Conservation (phyloP, 73 alveolate genomes). For the Paramecium octaurelia region DNA sequence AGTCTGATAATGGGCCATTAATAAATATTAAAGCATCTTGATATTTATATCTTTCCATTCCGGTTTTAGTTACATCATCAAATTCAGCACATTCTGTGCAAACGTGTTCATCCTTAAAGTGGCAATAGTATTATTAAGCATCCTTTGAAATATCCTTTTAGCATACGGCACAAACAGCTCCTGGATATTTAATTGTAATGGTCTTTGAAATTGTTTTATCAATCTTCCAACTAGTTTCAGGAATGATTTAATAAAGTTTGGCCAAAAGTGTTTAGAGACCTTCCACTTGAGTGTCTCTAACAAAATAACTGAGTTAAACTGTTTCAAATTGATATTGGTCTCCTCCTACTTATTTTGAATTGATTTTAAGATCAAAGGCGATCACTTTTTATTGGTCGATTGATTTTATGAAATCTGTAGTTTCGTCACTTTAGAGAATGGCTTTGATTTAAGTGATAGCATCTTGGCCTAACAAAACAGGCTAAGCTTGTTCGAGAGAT, state of each 20-base stretch:
- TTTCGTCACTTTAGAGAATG: not conserved
- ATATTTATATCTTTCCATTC: slow-evolving; percentile 33
- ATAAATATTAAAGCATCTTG: not conserved
- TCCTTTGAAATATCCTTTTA: not conserved
- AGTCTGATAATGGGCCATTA: not conserved
- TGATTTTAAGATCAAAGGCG: not conserved
- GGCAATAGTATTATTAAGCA: not conserved
- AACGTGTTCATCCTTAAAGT: not conserved
- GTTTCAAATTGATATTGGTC: not conserved
- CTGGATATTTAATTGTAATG: not conserved
- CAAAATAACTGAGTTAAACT: not conserved
- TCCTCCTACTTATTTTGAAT: not conserved
- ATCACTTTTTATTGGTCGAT: not conserved
- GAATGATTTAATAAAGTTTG: not conserved
- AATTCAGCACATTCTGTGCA: not conserved
- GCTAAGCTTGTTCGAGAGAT: not conserved
- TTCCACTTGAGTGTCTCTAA: not conserved
- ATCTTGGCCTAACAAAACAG: not conserved
- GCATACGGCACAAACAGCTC: not conserved
- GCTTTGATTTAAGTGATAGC: not conserved
- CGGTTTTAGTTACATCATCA: not conserved
- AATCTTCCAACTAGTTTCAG: not conserved
- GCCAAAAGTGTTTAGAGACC: not conserved
- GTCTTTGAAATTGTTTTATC: not conserved
- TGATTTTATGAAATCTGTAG: not conserved